phyloP scores from a whole-genome alignment of 129 eudicot species.

The Pseudognaphalium luteoalbum region DNA sequence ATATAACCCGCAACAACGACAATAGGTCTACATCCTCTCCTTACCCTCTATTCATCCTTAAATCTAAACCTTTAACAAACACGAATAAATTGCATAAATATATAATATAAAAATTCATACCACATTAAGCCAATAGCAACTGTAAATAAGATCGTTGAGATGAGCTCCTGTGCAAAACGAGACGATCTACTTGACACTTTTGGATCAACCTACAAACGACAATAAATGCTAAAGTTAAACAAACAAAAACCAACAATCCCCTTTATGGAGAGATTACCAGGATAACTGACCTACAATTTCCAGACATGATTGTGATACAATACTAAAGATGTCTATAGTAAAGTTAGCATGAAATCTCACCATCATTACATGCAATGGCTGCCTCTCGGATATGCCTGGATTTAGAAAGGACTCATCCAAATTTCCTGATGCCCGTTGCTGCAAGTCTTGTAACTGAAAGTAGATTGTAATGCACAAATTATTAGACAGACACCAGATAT shows the following conservation, averaged over 20 bases:
- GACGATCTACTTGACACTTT: slow-evolving; percentile 58
- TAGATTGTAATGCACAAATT: background rate
- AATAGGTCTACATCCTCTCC: background rate
- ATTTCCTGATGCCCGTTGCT: slow-evolving; percentile 87
- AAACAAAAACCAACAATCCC: background rate
- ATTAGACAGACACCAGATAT: background rate
- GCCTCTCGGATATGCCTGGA: slow-evolving; percentile 94
- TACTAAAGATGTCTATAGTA: background rate
- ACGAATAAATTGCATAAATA: slow-evolving; percentile 1
- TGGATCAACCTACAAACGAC: slow-evolving; percentile 27
- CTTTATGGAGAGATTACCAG: slow-evolving; percentile 6
- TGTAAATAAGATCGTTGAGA: slow-evolving; percentile 82
- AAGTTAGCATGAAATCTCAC: slow-evolving; percentile 43
- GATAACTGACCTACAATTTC: background rate
- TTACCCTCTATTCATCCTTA: slow-evolving; percentile 2
- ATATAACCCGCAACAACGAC: background rate
- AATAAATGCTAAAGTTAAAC: slow-evolving; percentile 15
- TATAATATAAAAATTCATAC: slow-evolving; percentile 42
- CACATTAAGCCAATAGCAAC: slow-evolving; percentile 78
- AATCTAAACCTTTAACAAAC: background rate
- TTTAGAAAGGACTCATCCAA: slow-evolving; percentile 67
- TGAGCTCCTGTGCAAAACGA: slow-evolving; percentile 74
- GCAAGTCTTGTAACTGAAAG: slow-evolving; percentile 76
- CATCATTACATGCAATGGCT: slow-evolving; percentile 97
- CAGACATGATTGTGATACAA: slow-evolving; percentile 11